phyloP scores from a whole-genome alignment of 176 grass and related monocot genomes.

The Triticum dicoccoides region DNA sequence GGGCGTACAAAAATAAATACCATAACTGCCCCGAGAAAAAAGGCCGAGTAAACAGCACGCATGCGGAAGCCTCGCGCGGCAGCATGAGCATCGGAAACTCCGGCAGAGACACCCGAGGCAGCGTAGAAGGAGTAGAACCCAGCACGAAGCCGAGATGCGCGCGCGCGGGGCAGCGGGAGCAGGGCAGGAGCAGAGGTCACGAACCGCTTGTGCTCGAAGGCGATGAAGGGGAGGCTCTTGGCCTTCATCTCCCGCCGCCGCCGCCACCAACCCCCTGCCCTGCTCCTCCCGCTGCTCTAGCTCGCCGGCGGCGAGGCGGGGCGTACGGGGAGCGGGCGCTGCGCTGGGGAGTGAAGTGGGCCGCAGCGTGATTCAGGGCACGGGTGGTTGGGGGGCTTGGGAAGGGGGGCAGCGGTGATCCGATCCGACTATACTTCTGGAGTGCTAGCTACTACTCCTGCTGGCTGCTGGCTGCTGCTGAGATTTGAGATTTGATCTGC shows the following conservation, averaged over 20 bases:
- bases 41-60: constrained; percentile 1
- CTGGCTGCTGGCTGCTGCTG: background rate
- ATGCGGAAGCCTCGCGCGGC: constrained; percentile 9
- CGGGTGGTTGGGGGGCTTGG: constrained; percentile 4
- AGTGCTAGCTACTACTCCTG: background rate
- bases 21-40: background rate
- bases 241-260: constrained; percentile 53
- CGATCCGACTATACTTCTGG: constrained; percentile 23
- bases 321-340: background rate
- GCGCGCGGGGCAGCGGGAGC: background rate
- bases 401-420: background rate
- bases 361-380: constrained; percentile 36
- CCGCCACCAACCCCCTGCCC: background rate
- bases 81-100: background rate
- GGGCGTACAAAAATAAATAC: background rate
- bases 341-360: background rate
- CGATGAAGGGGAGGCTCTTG: constrained; percentile 77
- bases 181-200: background rate
- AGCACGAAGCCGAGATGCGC: background rate
- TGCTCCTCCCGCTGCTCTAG: too few species aligned
- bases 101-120: background rate
- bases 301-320: background rate
- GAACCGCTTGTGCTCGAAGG: constrained; percentile 82
- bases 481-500: constrained; percentile 43
- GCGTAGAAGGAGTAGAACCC: background rate